Base-by-base conservation (phyloP, 192 early-diverging fungal species). In the Entophlyctis luteolus region DNA sequence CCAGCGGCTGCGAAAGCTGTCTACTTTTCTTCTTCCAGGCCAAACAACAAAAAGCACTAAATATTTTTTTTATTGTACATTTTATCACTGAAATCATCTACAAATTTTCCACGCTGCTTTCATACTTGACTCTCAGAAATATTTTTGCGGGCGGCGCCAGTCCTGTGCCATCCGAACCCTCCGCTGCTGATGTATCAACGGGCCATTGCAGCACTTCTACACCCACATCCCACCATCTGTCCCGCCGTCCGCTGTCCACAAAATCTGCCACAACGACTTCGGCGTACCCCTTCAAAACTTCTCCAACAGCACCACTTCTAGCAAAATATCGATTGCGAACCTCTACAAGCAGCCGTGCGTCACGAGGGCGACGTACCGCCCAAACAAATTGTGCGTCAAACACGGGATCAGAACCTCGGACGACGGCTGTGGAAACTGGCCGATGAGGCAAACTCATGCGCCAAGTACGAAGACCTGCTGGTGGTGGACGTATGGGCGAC, bases 201-300 rank as follows among this genome's bases (percentile, higher is more conserved):
- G 0, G 25, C 6, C 35, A 25, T 33, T 4, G 23, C 18, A 56
- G 14, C 35, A 70, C 29, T 16, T 27, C 28, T 33, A 62, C 31
- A 22, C 59, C 20, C 3, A 70, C 50, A 20, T 70, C 68, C 68
- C 68, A 70, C 46, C 49, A 36, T 23, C 59, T 22, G 31, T 57
- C 68, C 6, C 33, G 12, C 27, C 59, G 22, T 29, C 35, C 59
- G 12, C 34, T 47, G 10, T 48, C 59, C 59, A 62, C 29, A 45
- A 47, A 70, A 50, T 62, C 68, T 25, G 60, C 58, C 12, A 60
- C 57, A 25, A 36, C 5, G 10, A 70, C 29, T 1, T 31, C 55
- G 20, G 50, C 48, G 35, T 16, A 42, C 46, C 68, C 68, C 57
- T 62, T 33, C 27, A 70, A 53, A 6, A 32, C 20, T 22, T 63